Conservation (phyloP, 2,329 filamentous ascomycete genomes). For the Venturia carpophila region DNA sequence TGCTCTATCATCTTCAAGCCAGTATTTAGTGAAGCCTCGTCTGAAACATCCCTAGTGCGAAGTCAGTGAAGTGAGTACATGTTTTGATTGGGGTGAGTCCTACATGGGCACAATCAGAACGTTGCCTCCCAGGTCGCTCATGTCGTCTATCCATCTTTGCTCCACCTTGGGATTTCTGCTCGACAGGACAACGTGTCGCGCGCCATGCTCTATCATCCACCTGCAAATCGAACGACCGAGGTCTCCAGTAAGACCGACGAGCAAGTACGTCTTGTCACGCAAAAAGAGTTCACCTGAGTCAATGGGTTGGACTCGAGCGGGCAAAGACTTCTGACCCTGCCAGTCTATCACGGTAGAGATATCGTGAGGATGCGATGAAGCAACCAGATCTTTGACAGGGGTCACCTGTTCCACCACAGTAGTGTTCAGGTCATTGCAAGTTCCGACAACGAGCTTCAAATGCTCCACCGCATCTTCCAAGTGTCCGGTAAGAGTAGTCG, state of each 20-base stretch:
- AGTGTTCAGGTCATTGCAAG: neutral
- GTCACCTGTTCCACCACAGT: neutral
- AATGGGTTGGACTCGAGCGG: neutral
- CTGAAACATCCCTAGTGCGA: neutral
- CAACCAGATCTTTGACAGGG: neutral
- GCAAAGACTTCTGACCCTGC: neutral
- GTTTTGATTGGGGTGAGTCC: neutral
- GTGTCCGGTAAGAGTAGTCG: neutral
- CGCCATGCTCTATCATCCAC: slow-evolving; percentile 29
- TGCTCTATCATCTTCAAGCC: slow-evolving; percentile 1
- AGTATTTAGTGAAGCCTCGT: neutral
- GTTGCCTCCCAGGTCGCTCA: slow-evolving; percentile 8
- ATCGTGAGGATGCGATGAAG: neutral
- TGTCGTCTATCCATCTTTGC: slow-evolving; percentile 22
- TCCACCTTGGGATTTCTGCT: slow-evolving; percentile 27
- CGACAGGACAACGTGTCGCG: slow-evolving; percentile 23
- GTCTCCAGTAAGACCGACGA: slow-evolving; percentile 28
- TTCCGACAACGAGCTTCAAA: neutral
- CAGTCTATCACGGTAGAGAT: slow-evolving; percentile 9
- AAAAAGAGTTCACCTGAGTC: slow-evolving; percentile 21
- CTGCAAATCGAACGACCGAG: slow-evolving; percentile 27
- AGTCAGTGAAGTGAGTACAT: neutral
- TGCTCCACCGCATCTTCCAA: neutral
- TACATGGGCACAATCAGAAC: slow-evolving; percentile 11
- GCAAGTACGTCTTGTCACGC: slow-evolving; percentile 27